Conservation (phyloP, 176 grass and related monocot genomes). For the Bothriochloa decipiens region DNA sequence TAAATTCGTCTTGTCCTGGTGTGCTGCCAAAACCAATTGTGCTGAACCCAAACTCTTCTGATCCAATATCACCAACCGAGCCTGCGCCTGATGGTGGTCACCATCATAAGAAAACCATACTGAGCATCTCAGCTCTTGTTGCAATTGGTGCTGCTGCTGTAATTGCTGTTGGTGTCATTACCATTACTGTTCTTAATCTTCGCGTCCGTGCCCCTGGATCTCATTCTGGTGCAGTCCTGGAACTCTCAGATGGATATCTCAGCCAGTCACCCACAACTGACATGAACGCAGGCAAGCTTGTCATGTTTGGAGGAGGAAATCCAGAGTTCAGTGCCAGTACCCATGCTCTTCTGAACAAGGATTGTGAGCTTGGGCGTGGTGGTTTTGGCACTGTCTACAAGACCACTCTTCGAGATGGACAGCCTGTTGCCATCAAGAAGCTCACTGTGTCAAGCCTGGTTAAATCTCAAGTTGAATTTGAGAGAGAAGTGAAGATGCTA, state of each 20-base stretch:
- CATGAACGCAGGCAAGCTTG: slow-evolving; percentile 80
- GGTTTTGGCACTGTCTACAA: slow-evolving; percentile 97
- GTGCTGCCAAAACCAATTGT: slow-evolving; percentile 96
- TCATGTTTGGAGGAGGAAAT: slow-evolving; percentile 93
- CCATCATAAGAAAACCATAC: slow-evolving; percentile 88
- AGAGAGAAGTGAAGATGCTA: slow-evolving; percentile 90
- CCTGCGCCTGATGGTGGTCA: slow-evolving; percentile 36
- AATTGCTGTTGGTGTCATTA: slow-evolving; percentile 88
- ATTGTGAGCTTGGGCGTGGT: slow-evolving; percentile 95
- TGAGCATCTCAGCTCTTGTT: slow-evolving; percentile 93
- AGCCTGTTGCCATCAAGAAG: slow-evolving; percentile 94
- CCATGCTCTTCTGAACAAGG: slow-evolving; percentile 95
- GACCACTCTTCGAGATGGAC: slow-evolving; percentile 79
- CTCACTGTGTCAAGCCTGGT: slow-evolving; percentile 98
- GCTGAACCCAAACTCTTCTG: slow-evolving; percentile 69
- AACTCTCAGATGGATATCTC: slow-evolving; percentile 86
- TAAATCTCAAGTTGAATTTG: slow-evolving; percentile 98
- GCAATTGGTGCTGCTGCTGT: slow-evolving; percentile 87
- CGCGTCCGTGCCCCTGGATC: slow-evolving; percentile 55
- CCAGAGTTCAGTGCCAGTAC: slow-evolving; percentile 91
- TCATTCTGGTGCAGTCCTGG: slow-evolving; percentile 57
- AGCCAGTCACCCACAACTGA: slow-evolving; percentile 91
- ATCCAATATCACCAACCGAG: slow-evolving; percentile 40
- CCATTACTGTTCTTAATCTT: slow-evolving; percentile 85
- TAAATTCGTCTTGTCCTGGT: slow-evolving; percentile 78